Evolutionary conservation across 2,329 filamentous ascomycete genomes (phyloP).

Genomic region (Venturia carpophila): DNA sequence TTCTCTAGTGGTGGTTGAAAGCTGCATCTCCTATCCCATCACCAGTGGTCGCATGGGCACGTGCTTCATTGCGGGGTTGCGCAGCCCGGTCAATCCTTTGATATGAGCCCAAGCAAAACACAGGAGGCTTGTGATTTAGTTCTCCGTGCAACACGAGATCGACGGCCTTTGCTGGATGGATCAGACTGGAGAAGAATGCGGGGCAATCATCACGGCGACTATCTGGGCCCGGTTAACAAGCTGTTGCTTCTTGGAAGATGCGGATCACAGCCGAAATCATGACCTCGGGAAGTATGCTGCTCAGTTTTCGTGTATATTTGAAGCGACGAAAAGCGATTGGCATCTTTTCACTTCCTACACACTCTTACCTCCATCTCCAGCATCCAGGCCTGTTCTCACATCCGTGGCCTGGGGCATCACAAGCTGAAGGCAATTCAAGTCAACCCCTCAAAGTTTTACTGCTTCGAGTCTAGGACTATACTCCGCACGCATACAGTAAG

Average conservation of each 20-base stretch:
- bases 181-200: background rate
- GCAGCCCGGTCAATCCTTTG: background rate
- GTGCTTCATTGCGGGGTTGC: background rate
- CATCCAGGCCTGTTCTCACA: background rate
- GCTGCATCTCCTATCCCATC: background rate
- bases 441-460: background rate
- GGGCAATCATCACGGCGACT: background rate
- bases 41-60: background rate
- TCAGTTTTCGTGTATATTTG: background rate
- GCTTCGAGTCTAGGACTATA: background rate
- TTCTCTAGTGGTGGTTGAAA: background rate
- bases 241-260: no score
- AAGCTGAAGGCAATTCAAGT: background rate
- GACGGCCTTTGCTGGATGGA: background rate
- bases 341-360: background rate
- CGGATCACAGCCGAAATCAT: background rate
- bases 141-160: background rate
- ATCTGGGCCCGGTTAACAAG: background rate
- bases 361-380: background rate
- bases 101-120: background rate
- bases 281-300: no score
- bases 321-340: background rate
- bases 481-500: slow-evolving; percentile 2
- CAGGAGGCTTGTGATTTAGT: background rate
- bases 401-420: background rate